Percentiles rank a stretch among this genome's conserved stretches.
Evolutionary conservation across 2,329 filamentous ascomycete species (phyloP).

Genomic region (Erysiphe pulchra): DNA sequence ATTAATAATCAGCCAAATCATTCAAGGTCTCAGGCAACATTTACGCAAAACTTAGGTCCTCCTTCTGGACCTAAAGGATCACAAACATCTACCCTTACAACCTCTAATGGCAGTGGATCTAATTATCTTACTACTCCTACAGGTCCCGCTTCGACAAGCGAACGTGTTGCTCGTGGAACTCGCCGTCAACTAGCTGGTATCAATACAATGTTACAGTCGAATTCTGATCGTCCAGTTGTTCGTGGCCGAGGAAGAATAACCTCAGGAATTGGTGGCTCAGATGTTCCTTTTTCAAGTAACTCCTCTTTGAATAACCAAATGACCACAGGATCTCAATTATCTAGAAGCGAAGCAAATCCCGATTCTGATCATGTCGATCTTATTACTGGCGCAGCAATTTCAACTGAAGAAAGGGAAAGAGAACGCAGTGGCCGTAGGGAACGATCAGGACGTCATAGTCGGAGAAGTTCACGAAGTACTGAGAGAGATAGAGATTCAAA

Average conservation of each 20-base stretch:
- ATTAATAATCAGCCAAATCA: constrained; percentile 13
- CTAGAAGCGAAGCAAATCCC: neutral
- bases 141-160: constrained; percentile 12
- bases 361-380: constrained; percentile 10
- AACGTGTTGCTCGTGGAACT: constrained; percentile 11
- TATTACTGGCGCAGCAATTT: constrained; percentile 6
- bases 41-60: constrained; percentile 8
- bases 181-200: constrained; percentile 30
- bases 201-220: constrained; percentile 28
- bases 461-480: constrained; percentile 10
- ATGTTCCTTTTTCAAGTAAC: constrained; percentile 18
- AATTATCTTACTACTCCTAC: constrained; percentile 12
- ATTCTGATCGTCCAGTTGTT: constrained; percentile 9
- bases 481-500: constrained; percentile 10
- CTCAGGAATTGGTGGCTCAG: constrained; percentile 16
- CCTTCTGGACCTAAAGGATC: constrained; percentile 12
- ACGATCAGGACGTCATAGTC: constrained; percentile 12
- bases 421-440: constrained; percentile 11
- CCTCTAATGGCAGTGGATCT: constrained; percentile 6
- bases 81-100: constrained; percentile 8
- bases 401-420: constrained; percentile 7
- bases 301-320: constrained; percentile 26
- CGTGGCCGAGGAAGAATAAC: constrained; percentile 14
- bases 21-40: constrained; percentile 12
- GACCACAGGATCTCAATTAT: constrained; percentile 7